Percentiles rank a stretch among this genome's conserved stretches.
phyloP scores from a whole-genome alignment of 768 basidiomycete genomes.

The Boletus rubropictus region DNA sequence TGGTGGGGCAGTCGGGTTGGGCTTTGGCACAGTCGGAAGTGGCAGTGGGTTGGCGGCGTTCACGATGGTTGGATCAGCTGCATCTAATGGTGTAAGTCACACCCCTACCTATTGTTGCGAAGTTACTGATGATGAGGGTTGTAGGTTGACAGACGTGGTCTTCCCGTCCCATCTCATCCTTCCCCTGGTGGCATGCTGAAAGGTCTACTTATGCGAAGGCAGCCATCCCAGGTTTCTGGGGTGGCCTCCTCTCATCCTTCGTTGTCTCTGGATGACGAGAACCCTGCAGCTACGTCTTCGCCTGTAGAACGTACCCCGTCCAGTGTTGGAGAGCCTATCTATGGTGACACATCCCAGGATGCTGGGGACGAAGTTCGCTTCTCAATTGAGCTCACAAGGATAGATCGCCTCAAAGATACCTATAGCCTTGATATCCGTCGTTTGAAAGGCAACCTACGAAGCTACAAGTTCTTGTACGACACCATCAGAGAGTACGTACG shows the following conservation, averaged over 20 bases:
- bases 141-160: conserved; percentile 84
- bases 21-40: conserved; percentile 35
- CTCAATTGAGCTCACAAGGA: conserved; percentile 86
- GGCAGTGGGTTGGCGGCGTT: conserved; percentile 61
- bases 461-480: conserved; percentile 91
- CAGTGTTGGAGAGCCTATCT: conserved; percentile 48
- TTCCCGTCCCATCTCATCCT: conserved; percentile 76
- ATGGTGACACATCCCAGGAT: conserved; percentile 78
- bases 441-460: conserved; percentile 86
- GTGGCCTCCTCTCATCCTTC: conserved; percentile 37
- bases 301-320: conserved; percentile 36
- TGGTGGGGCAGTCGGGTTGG: conserved; percentile 37
- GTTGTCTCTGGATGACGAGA: conserved; percentile 46
- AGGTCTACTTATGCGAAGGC: conserved; percentile 83
- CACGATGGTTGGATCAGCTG: conserved; percentile 74
- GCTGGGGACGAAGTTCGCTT: conserved; percentile 95
- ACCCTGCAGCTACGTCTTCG: conserved; percentile 16
- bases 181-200: conserved; percentile 77
- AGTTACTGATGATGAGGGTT: conserved; percentile 5
- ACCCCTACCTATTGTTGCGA: not conserved
- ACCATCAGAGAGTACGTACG: conserved; percentile 72
- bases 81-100: conserved; percentile 74
- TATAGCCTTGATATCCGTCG: conserved; percentile 90
- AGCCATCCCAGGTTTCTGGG: conserved; percentile 71
- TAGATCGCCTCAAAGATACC: conserved; percentile 85